Conservation (phyloP, 768 basidiomycete genomes). For the Rhizopogon salebrosus region DNA sequence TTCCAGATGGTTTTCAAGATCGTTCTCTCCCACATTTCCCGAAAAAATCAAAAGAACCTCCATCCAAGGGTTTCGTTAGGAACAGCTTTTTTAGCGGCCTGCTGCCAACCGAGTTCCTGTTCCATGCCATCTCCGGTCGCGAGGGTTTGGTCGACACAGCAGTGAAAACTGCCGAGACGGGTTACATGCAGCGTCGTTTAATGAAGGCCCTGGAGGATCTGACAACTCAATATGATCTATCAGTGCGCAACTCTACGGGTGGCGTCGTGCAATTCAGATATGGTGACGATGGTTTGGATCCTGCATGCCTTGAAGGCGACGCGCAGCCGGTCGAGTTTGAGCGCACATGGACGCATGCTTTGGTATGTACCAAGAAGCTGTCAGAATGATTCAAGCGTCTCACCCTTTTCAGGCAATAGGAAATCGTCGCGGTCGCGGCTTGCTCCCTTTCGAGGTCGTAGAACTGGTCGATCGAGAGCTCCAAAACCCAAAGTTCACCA, state of each 20-base stretch:
- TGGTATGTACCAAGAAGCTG: slow-evolving; percentile 36
- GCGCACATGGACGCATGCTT: slow-evolving; percentile 82
- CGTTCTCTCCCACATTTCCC: slow-evolving; percentile 98
- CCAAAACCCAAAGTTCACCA: slow-evolving; percentile 50
- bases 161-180: slow-evolving; percentile 99
- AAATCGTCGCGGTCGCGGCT: slow-evolving; percentile 49
- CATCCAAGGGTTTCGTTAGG: slow-evolving; percentile 96
- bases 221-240: slow-evolving; percentile 92
- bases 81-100: slow-evolving; percentile 96
- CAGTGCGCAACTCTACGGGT: slow-evolving; percentile 90
- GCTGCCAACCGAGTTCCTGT: slow-evolving; percentile 91
- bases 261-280: slow-evolving; percentile 97
- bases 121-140: slow-evolving; percentile 98
- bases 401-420: slow-evolving; percentile 51
- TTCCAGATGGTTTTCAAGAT: slow-evolving; percentile 98
- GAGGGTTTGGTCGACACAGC: slow-evolving; percentile 99
- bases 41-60: slow-evolving; percentile 93
- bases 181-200: slow-evolving; percentile 97
- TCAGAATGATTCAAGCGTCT: slow-evolving; percentile 5
- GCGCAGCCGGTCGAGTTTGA: slow-evolving; percentile 89
- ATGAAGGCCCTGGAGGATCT: slow-evolving; percentile 99
- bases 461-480: slow-evolving; percentile 67
- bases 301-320: slow-evolving; percentile 93
- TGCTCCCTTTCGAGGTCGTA: slow-evolving; percentile 85
- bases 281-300: slow-evolving; percentile 96